phyloP scores from a whole-genome alignment of 73 alveolate species.

The Tetrahymena elliotti region DNA sequence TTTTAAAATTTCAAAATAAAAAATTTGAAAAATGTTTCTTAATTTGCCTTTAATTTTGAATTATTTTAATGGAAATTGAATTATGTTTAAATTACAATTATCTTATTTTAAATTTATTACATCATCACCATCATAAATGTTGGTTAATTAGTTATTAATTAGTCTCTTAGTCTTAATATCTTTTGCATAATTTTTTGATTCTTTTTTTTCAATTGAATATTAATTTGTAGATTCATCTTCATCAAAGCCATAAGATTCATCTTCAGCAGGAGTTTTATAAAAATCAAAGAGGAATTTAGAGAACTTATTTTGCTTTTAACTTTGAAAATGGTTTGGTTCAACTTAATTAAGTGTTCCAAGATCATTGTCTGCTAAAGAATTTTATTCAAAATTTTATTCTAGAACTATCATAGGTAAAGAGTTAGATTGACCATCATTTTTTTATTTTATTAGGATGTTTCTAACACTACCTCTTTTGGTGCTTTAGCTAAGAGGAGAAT shows the following conservation, averaged over 20 bases:
- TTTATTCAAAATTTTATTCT: background rate
- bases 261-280: background rate
- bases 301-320: background rate
- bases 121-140: background rate
- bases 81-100: no score
- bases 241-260: background rate
- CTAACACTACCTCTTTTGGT: background rate
- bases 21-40: no score
- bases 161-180: background rate
- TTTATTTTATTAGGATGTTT: background rate
- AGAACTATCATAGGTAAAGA: background rate
- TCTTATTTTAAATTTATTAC: no score
- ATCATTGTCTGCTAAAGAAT: background rate
- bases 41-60: no score
- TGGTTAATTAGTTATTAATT: background rate
- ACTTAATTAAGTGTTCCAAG: background rate
- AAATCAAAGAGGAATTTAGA: background rate
- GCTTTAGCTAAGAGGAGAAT: background rate
- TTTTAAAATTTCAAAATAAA: no score
- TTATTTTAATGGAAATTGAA: no score
- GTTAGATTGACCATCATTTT: background rate
- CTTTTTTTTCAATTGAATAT: background rate
- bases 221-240: background rate
- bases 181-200: background rate
- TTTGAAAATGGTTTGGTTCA: background rate